phyloP scores from a whole-genome alignment of 2,329 filamentous ascomycete genomes.

The Neopestalotiopsis rosae region DNA sequence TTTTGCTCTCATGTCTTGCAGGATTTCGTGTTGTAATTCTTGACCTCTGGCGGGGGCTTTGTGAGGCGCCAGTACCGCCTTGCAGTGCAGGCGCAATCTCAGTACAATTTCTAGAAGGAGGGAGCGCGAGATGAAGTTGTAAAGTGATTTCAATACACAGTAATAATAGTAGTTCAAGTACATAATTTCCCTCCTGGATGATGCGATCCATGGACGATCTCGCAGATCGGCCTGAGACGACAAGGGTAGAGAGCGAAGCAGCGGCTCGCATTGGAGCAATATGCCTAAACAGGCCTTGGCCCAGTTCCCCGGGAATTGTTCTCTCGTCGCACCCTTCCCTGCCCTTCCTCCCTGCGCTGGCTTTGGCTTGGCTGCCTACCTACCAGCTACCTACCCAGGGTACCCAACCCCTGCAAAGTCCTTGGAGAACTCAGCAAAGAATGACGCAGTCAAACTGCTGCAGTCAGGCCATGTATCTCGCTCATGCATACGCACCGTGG shows the following conservation, averaged over 20 bases:
- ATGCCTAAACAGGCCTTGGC: conserved; percentile 9
- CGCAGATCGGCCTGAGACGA: conserved; percentile 2
- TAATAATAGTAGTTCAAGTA: not conserved
- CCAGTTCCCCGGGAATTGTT: conserved; percentile 11
- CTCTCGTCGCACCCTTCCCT: not conserved
- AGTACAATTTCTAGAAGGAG: not conserved
- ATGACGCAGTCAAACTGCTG: not conserved
- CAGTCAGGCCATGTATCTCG: not conserved
- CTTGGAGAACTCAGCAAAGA: conserved; percentile 3
- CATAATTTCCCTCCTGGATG: conserved; percentile 6
- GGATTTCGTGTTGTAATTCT: not conserved
- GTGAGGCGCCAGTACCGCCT: not conserved
- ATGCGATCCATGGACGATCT: not conserved
- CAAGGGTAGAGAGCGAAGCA: conserved; percentile 1
- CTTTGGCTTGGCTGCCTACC: not conserved
- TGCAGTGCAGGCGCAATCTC: not conserved
- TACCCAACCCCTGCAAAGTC: conserved; percentile 5
- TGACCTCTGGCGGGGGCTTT: not conserved
- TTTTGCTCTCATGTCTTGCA: not conserved
- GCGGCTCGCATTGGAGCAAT: conserved; percentile 2
- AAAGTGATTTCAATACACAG: not conserved
- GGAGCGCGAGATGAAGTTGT: not conserved
- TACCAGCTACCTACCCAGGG: not conserved
- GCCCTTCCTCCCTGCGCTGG: too few relatives aligned
- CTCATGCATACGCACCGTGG: not conserved